phyloP scores from a whole-genome alignment of 305 asterid genomes.

The Nicotiana rustica region DNA sequence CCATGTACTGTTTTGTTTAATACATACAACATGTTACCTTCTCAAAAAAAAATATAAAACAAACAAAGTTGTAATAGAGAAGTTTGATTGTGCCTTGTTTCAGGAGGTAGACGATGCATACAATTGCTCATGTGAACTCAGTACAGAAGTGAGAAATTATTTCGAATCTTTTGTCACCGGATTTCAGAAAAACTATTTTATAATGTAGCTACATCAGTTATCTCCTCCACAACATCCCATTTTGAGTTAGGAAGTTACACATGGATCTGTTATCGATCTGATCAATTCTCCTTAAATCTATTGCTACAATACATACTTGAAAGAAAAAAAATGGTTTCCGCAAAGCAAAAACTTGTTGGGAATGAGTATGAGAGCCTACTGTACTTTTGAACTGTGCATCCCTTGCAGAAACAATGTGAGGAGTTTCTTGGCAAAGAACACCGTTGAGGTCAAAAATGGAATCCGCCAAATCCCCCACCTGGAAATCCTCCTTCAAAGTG shows the following conservation, averaged over 20 bases:
- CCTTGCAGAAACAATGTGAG: conserved; percentile 7
- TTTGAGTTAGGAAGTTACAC: not conserved
- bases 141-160: not conserved
- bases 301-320: not conserved
- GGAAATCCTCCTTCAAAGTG: conserved; percentile 87
- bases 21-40: too few species aligned
- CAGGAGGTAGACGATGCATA: too few species aligned
- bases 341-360: not conserved
- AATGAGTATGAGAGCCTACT: conserved; percentile 18
- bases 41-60: too few species aligned
- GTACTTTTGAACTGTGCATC: not conserved
- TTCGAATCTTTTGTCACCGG: not conserved
- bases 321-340: not conserved
- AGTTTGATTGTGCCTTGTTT: too few species aligned
- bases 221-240: not conserved
- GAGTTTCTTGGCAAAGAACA: conserved; percentile 6
- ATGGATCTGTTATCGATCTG: conserved; percentile 14
- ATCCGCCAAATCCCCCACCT: conserved; percentile 77
- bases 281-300: conserved; percentile 8
- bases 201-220: conserved; percentile 19
- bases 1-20: too few species aligned
- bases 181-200: not conserved
- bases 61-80: too few species aligned
- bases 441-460: conserved; percentile 37
- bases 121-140: too few species aligned